Percentiles rank a stretch among this genome's conserved stretches.
These are phyloP conservation scores for Tanacetum coccineum DNA, from an alignment of 129 eudicot species.

Conservation along the genomic window DNA sequence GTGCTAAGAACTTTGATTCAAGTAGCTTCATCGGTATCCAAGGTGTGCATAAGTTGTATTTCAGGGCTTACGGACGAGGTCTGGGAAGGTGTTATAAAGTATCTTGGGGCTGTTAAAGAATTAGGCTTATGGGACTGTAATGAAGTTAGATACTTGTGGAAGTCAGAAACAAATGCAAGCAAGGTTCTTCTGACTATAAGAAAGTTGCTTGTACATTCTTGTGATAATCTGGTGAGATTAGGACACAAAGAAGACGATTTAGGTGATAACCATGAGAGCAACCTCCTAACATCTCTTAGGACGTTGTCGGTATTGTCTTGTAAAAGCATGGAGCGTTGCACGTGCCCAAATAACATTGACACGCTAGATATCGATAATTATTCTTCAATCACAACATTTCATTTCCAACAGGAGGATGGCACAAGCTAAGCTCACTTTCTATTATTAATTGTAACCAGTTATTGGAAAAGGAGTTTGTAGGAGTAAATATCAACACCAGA, in stretches of 20 bases:
- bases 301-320: not conserved
- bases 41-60: not conserved
- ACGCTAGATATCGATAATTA: not conserved
- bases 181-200: conserved; percentile 20
- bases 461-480: not conserved
- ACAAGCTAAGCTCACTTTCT: conserved; percentile 1
- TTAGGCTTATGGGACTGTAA: not conserved
- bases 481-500: not conserved
- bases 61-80: conserved; percentile 23
- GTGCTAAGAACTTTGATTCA: conserved; percentile 1
- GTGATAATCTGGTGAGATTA: conserved; percentile 18
- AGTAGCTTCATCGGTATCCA: conserved; percentile 3
- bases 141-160: conserved; percentile 25
- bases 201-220: not conserved
- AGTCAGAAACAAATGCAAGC: conserved; percentile 16
- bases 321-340: conserved; percentile 14
- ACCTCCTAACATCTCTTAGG: conserved; percentile 14
- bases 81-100: conserved; percentile 16
- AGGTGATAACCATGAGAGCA: not conserved
- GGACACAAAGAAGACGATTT: conserved; percentile 21
- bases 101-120: conserved; percentile 15
- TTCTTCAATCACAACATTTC: not conserved
- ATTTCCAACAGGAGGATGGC: not conserved
- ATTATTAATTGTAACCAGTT: not conserved
- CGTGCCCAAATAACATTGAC: conserved; percentile 1